Evolutionary conservation across 192 early-diverging fungal genomes (phyloP), one percentile per base, ranked within the genome.

Genomic region (Glomus cerebriforme): DNA sequence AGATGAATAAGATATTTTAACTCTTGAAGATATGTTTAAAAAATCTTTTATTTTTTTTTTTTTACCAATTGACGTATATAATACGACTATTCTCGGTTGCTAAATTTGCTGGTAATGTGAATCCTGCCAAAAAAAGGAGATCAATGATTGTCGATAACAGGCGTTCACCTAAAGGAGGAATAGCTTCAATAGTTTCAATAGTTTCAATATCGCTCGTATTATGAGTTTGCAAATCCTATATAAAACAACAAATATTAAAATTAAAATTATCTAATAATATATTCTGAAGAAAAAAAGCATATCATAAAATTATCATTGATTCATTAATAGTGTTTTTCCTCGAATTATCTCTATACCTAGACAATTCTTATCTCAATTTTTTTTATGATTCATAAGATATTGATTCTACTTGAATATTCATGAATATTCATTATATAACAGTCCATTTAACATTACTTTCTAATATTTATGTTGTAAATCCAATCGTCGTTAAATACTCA

Each of bases 61-160:
- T 58, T 54, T 85, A 85, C 92, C 92, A 93, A 71, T 92, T 93
- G 3, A 90, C 90, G 73, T 92, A 91, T 72, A 86, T 88, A 47
- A 93, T 86, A 7, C 83, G 80, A 3, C 79, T 67, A 13, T 67
- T 80, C 19, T 74, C 80, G 37, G 80, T 79, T 1, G 82, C 80
- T 1, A 85, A 77, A 19, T 81, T 85, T 10, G 87, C 84, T 8
- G 93, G 93, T 49, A 94, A 83, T 4, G 92, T 93, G 65, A 94
- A 93, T 19, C 90, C 93, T 6, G 90, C 86, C 10, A 91, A 85
- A 69, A 92, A 94, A 26, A 94, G 83, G 32, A 90, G 76, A 35
- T 91, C 90, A 35, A 91, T 72, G 0, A 83, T 70, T 8, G 86
- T 81, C 17, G 81, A 82, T 26, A 92, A 83, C 19, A 93, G 75